Evolutionary conservation across 2,329 filamentous ascomycete genomes (phyloP).

Genomic region (Xylaria sp.): DNA sequence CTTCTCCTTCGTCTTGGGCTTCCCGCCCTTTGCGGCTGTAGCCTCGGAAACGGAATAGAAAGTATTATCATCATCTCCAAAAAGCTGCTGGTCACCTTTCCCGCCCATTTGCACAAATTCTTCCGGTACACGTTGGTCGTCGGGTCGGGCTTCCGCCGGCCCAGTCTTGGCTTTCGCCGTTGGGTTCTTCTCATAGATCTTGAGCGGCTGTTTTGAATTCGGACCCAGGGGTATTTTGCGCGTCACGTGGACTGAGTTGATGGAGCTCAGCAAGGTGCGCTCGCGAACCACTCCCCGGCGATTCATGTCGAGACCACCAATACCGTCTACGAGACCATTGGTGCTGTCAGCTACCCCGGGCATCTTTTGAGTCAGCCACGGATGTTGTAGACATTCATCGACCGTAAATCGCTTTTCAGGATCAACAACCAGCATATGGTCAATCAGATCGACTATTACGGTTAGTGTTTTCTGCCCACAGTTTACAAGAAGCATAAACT

Average conservation of each 20-base stretch:
- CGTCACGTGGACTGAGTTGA: constrained; percentile 75
- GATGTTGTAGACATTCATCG: constrained; percentile 89
- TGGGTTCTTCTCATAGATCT: constrained; percentile 79
- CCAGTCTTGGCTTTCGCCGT: constrained; percentile 54
- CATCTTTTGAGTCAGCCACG: constrained; percentile 78
- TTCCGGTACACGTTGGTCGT: constrained; percentile 70
- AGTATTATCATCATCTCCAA: constrained; percentile 68
- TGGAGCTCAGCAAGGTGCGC: constrained; percentile 82
- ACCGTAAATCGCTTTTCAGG: constrained; percentile 85
- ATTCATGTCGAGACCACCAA: constrained; percentile 83
- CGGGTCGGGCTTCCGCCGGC: constrained; percentile 71
- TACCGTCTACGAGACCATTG: constrained; percentile 87
- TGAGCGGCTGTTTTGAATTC: constrained; percentile 68
- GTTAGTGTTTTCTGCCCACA: constrained; percentile 22
- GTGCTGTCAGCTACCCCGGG: constrained; percentile 83
- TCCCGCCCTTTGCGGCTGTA: constrained; percentile 43
- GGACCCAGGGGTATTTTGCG: constrained; percentile 67
- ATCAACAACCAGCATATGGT: constrained; percentile 92
- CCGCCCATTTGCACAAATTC: constrained; percentile 90
- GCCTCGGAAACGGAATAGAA: constrained; percentile 59
- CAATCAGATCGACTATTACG: constrained; percentile 80
- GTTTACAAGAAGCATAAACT: constrained; percentile 45
- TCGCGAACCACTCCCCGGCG: constrained; percentile 83
- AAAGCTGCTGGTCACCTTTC: constrained; percentile 84
- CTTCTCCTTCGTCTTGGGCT: constrained; percentile 43